Base-by-base conservation (phyloP, 257 asterid genomes). In the Galeopsis tetrahit region DNA sequence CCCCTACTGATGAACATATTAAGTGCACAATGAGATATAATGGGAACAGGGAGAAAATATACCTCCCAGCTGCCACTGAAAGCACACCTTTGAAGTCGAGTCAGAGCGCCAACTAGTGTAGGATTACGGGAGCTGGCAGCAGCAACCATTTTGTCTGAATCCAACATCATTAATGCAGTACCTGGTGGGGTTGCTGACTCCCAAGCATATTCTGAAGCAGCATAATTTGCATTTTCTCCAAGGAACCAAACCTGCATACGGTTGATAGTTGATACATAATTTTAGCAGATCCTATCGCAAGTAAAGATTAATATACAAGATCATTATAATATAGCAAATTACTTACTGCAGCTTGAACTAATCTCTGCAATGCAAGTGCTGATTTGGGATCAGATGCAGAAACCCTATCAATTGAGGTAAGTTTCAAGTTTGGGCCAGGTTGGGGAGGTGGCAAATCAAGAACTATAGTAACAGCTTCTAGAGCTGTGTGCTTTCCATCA, bases 51-150 rank as follows among this genome's bases (percentile, higher is more conserved):
- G 56, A 31, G 58, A 58, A 65, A 72, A 17, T 42, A 57, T 77
- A 90, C 97, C 96, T 90, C 96, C 97, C 97, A 90, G 85, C 96
- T 87, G 72, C 97, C 96, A 85, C 92, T 88, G 80, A 89, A 87
- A 78, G 97, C 96, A 76, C 96, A 87, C 74, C 96, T 84, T 74
- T 90, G 97, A 58, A 90, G 97, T 73, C 97, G 89, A 79, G 97
- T 90, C 75, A 90, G 81, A 81, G 97, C 97, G 73, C 93, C 96
- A 75, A 89, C 86, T 56, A 90, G 91, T 51, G 97, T 90, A 52
- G 97, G 97, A 76, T 90, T 90, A n/a, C 97, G 97, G 66, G 97
- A 90, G 84, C 97, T 90, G 63, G 97, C 97, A 79, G 97, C 97
- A 80, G 97, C 96, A 75, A 90, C 97, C 97, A 90, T 90, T 79